Evolutionary conservation across 345 rosid species (phyloP).

Genomic region (Mangifera indica): DNA sequence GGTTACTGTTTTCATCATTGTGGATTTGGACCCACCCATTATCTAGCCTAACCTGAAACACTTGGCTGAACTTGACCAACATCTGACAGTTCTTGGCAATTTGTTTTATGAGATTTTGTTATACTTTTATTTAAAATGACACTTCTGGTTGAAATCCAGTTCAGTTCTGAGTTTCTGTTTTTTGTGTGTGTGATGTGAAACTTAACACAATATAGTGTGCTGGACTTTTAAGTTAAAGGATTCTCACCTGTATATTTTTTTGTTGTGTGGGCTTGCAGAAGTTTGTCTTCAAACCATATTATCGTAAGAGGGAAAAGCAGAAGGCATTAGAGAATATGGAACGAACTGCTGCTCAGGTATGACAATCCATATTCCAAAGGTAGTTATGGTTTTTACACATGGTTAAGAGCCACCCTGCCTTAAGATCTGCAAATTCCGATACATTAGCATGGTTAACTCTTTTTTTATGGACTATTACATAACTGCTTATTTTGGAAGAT

Average conservation of each 20-base stretch:
- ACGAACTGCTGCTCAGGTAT: conserved; percentile 74
- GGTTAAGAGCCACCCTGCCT: conserved; percentile 6
- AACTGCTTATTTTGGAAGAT: neutral
- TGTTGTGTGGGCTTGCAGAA: conserved; percentile 44
- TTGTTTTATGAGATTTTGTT: no score
- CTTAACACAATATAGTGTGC: neutral
- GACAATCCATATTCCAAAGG: conserved; percentile 9
- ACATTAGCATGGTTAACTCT: neutral
- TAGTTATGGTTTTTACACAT: conserved; percentile 13
- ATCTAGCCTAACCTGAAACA: no score
- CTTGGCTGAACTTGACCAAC: no score
- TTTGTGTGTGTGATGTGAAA: neutral
- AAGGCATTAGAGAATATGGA: conserved; percentile 71
- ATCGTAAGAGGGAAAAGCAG: conserved; percentile 58
- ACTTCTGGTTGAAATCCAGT: no score
- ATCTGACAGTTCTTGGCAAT: no score
- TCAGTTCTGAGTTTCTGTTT: no score
- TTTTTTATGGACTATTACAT: neutral
- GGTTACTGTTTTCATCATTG: no score
- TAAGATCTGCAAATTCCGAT: conserved; percentile 3
- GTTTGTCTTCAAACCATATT: conserved; percentile 75
- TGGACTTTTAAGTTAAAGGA: neutral
- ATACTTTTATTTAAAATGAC: no score
- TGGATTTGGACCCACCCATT: no score
- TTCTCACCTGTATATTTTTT: neutral